Conservation (phyloP, 352 stramenopile genomes). For the Phytophthora hybrid region DNA sequence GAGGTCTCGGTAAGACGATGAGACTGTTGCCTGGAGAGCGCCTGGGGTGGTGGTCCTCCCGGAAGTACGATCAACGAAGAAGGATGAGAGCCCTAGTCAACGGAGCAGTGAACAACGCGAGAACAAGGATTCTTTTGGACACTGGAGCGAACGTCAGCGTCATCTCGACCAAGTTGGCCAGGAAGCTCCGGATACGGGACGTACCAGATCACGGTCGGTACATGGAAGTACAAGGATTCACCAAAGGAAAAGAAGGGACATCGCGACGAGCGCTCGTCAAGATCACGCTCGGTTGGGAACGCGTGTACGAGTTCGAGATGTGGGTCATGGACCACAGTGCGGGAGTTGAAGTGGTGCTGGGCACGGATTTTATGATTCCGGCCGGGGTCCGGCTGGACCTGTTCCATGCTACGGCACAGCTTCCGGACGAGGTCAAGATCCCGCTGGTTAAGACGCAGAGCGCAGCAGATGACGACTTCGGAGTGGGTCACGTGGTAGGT, state of each 20-base stretch:
- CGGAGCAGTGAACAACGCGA: background rate
- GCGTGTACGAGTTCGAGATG: background rate
- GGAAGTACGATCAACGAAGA: background rate
- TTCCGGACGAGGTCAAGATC: too few relatives aligned
- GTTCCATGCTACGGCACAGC: background rate
- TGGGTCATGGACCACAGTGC: slow-evolving; percentile 10
- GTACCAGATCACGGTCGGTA: too few relatives aligned
- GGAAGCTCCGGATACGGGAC: too few relatives aligned
- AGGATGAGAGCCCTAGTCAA: background rate
- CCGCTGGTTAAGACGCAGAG: too few relatives aligned
- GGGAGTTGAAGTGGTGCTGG: slow-evolving; percentile 2
- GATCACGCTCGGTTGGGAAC: background rate
- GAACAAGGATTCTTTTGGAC: background rate
- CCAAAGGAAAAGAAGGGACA: background rate
- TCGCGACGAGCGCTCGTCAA: background rate
- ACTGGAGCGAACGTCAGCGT: too few relatives aligned
- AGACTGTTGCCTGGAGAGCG: background rate
- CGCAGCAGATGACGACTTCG: too few relatives aligned
- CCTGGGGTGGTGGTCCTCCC: background rate
- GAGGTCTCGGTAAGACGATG: background rate
- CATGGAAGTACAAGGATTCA: background rate
- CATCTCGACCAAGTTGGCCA: too few relatives aligned
- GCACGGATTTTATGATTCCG: slow-evolving; percentile 1
- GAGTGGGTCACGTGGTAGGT: too few relatives aligned
- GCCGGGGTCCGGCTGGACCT: background rate